These are phyloP conservation scores for Vickermania ingenoplastis DNA, from an alignment of 208 protist genomes.

Conservation along the genomic window DNA sequence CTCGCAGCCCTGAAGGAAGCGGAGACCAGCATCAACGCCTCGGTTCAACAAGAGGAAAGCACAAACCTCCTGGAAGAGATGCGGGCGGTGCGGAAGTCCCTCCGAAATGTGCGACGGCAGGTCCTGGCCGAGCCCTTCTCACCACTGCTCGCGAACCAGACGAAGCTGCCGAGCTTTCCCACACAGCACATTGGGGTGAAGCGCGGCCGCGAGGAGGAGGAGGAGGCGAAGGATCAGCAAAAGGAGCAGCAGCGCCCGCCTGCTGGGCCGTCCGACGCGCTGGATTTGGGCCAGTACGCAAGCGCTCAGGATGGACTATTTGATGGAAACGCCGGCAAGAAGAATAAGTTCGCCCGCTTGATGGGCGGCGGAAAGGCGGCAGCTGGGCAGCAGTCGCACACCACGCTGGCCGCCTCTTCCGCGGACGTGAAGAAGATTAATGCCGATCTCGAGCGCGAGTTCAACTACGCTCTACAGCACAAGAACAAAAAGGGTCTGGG, in stretches of 20 bases:
- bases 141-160: background rate
- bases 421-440: conserved; percentile 43
- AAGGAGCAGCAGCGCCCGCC: too few species aligned
- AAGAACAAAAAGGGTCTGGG: conserved; percentile 72
- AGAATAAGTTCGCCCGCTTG: conserved; percentile 63
- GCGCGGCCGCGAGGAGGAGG: background rate
- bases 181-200: background rate
- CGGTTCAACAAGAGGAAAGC: background rate
- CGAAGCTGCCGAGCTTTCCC: background rate
- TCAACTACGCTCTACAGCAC: conserved; percentile 39
- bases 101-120: background rate
- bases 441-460: conserved; percentile 54
- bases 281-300: conserved; percentile 70
- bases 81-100: background rate
- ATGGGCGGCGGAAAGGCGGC: conserved; percentile 65
- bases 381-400: conserved; percentile 15
- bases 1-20: conserved; percentile 21
- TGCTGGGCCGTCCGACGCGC: background rate
- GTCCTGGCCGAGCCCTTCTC: background rate
- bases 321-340: conserved; percentile 37
- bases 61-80: background rate
- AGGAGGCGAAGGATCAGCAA: too few species aligned
- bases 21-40: background rate
- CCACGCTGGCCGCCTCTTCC: conserved; percentile 29
- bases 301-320: conserved; percentile 25